A percentile compares a stretch with the other conserved stretches of the same genome.
phyloP scores from a whole-genome alignment of 176 grass and related monocot species.

The Cenchrus purpureus region DNA sequence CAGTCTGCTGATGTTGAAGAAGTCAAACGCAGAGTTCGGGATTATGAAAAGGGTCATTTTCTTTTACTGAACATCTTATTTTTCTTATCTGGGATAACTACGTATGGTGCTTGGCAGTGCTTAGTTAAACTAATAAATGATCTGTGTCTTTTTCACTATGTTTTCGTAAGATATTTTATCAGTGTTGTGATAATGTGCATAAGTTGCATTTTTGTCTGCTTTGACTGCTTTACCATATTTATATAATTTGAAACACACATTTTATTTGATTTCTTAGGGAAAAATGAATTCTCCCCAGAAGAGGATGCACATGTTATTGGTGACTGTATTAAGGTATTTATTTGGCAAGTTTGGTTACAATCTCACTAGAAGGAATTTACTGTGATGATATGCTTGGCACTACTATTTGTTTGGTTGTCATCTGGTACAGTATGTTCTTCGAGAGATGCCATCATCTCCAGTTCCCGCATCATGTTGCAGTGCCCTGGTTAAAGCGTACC shows the following conservation, averaged over 20 bases:
- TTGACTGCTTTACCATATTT: conserved; percentile 34
- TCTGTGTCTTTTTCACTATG: not conserved
- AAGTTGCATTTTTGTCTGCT: conserved; percentile 17
- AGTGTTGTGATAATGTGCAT: not conserved
- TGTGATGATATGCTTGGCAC: conserved; percentile 19
- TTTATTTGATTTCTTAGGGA: conserved; percentile 70
- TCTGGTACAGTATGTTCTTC: conserved; percentile 78
- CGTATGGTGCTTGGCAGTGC: conserved; percentile 31
- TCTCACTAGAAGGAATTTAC: conserved; percentile 1
- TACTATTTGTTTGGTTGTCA: conserved; percentile 43
- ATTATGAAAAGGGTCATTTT: conserved; percentile 93
- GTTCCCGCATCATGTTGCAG: conserved; percentile 91
- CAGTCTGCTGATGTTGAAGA: conserved; percentile 99
- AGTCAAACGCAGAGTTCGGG: conserved; percentile 83
- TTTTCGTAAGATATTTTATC: conserved; percentile 18
- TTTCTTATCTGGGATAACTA: conserved; percentile 27
- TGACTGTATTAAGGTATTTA: conserved; percentile 95
- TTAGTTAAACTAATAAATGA: conserved; percentile 14
- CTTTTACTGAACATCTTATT: conserved; percentile 25
- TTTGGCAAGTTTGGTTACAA: conserved; percentile 36
- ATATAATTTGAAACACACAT: not conserved
- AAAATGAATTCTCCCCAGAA: conserved; percentile 85
- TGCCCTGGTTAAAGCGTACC: conserved; percentile 77
- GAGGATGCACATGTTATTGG: conserved; percentile 98
- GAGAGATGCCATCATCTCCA: conserved; percentile 89